Base-by-base conservation (phyloP, 352 stramenopile genomes). In the Globisporangium takayamanum region DNA sequence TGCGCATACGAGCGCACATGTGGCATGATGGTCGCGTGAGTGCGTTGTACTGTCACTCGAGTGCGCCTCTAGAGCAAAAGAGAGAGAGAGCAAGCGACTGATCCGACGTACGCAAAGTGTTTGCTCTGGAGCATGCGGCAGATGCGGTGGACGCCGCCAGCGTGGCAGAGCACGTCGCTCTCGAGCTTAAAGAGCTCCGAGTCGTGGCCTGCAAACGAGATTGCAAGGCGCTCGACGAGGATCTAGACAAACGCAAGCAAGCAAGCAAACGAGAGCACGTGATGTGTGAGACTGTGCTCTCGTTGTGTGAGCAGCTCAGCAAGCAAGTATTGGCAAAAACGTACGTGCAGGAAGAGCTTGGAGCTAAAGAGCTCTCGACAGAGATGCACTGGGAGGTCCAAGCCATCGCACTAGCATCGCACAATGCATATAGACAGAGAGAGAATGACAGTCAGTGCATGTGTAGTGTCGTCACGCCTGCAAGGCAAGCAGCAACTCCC, bases 171-270 rank as follows among this genome's bases (percentile, higher is more conserved):
- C 42, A 86, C 64, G 36, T 89, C 83, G 39, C 78, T 82, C 53
- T 93, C 79, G 15, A 86, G 54, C 47, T 84, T 87, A 55, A 93
- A 93, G 15, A 84, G 49, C 22, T 87, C 79, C 12, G 64, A 67
- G 50, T 88, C 72, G 48, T 79, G 71, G 2, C 67, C 67, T 30
- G 74, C 66, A 57, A 85, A 84, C 15, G 71, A 69, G 20, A 67
- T 64, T 1, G 74, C 77, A 36, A 90, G 80, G n/a, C 80, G 72
- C 57, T 88, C 67, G 3, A 86, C 77, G 39, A 87, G 50, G 33
- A 91, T 59, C 83, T 92, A 25, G 16, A 10, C 25, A 4, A 25
- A 25, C 37, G 11, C 15, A 22, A 22, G 45, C 4, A 18, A 51
- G 25, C 22, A 47, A 59, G 20, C n/a, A 50, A 18, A 6, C 22